Base-by-base conservation (phyloP, 1,139 yeast species). In the Suhomyces anneliseae region DNA sequence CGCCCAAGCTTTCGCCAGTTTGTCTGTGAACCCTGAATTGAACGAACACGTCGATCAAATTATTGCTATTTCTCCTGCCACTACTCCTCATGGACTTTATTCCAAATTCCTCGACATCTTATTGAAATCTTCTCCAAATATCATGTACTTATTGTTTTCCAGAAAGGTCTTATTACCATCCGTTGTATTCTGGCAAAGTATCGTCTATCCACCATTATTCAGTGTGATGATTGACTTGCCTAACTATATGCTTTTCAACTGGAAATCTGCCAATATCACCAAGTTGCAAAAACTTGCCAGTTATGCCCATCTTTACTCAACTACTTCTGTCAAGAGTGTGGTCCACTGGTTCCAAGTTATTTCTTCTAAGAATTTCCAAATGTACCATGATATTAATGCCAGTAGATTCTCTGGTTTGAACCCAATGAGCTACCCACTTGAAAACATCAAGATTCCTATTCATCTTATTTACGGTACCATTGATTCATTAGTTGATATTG, bases 261-360 rank as follows among this genome's bases (percentile, higher is more conserved):
- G 98, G 98, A 75, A 72, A 45, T 79, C 92, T 11, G 43, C 56
- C 6, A 88, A 92, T 65, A 92, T 92, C 54, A 69, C 82, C 31
- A 74, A 78, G 52, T 69, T 81, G 43, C 97, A 90, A 65, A 90
- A 90, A 60, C 67, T 84, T 45, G 79, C 88, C 31, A 79, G 90
- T 35, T 92, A 88, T 65, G 82, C 89, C 26, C 97, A 92, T 65
- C 70, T 92, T 45, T 92, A 90, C 68, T 87, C 96, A 1, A 87
- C 95, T 27, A 90, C 98, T 0, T 85, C 95, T 4, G 97, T 90
- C 39, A 92, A 92, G 65, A 82, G 89, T 26, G 93, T 90, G 42
- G 97, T 90, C 34, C 98, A 92, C 67, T 92, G 98, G 98, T 92
- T 92, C 64, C 98, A 92, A 67, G 90, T 92, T 47, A 87, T 92